Evolutionary conservation across 164 flowering plant genomes (phyloP), one percentile per base, ranked within the genome.

Genomic region (Cinnamomum chago): DNA sequence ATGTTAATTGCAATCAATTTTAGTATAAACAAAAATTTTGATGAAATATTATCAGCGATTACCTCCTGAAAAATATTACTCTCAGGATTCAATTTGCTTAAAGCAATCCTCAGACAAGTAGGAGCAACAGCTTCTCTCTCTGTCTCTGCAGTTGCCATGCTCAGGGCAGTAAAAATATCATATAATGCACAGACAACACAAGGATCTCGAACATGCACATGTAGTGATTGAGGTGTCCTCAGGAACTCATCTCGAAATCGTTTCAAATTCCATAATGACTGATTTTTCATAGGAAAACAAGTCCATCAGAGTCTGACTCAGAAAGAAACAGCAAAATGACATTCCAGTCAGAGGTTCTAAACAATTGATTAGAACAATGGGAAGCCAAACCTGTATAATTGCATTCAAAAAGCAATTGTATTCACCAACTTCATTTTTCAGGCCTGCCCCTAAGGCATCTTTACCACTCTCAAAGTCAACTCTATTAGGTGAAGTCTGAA

Each of bases 351-450:
- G n/a, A 40, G 47, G 47, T 15, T 55, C 60, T 55, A 55, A 15
- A 55, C 17, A 55, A 55, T 14, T 14, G 13, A 55, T 15, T 55
- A 55, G 13, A 55, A 14, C 60, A 14, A 6, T 7, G 18, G 10
- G 4, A 65, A 70, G 5, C 62, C 79, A 17, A 24, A 94, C 99
- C 99, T 96, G 99, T 79, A 96, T 96, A 50, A 96, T 94, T 28
- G 94, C 99, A 86, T 96, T 96, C 76, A 96, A 80, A 84, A 96
- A 96, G 81, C 99, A 96, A 80, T 94, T 94, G 78, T 94, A 96
- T 86, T 96, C 99, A 40, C 99, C 99, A 79, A 90, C 87, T 89
- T 90, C 97, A 82, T 96, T 96, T 81, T 85, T 82, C 78, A 96
- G 83, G 51, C 97, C 99, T 11, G 87, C 82, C 62, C 97, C 98